Base-by-base conservation (phyloP, 2,329 filamentous ascomycete species). In the Paecilomyces formosus region DNA sequence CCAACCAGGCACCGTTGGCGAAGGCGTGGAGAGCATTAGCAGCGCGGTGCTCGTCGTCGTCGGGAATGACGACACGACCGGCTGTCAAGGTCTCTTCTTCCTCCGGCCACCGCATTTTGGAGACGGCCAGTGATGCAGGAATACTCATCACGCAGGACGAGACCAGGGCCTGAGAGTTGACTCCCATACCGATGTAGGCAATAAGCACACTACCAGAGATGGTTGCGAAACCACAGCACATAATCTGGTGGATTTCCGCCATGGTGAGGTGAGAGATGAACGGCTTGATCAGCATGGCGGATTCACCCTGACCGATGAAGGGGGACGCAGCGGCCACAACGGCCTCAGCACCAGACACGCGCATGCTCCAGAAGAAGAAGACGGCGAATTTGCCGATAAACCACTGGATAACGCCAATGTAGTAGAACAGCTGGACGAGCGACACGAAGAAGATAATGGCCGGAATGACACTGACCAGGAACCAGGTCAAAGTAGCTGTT, bases 61-160 rank as follows among this genome's bases (percentile, higher is more conserved):
- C 88, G 2, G 91, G 90, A 26, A 96, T 84, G 50, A 93, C 85
- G 30, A 94, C 88, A 18, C 86, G 85, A 58, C 91, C 90, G 3
- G 89, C 88, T 0, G 92, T 96, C 35, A 96, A 79, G 0, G 90
- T 89, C 74, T 93, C 89, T 73, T 96, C 90, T 2, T 85, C 88
- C 77, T 96, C 92, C 2, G 92, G 92, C 72, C 88, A 96, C 58
- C 92, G 88, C 67, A 96, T 82, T 78, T 96, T 96, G 63, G 89
- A 93, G 61, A 94, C 87, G 55, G 92, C 92, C 13, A 97, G 82
- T 3, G 91, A 95, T 1, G 92, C 92, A 0, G 92, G 92, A 63
- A 96, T 96, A 66, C 88, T 92, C 92, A 97, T 97, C 72, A 96
- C 92, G 71, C 92, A 96, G 7, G 89, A 92, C 1, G 90, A 96